Evolutionary conservation across 1,284 basidiomycete genomes (phyloP), one percentile per base, ranked within the genome.

Genomic region (Melanopsichium pennsylvanicum): DNA sequence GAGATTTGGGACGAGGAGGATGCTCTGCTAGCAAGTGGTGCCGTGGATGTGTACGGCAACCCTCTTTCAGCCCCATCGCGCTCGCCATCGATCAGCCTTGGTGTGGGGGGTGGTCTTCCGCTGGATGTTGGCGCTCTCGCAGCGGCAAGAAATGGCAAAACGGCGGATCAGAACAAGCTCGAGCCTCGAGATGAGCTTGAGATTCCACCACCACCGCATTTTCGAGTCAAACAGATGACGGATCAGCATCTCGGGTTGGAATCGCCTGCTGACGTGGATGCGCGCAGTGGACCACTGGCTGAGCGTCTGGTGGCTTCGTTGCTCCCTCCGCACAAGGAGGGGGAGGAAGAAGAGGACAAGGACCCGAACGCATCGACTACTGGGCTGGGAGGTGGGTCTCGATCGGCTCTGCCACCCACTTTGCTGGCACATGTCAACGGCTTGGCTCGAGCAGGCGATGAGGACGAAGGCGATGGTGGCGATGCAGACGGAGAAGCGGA

Each of bases 1-100:
- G 90, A 94, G 47, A 84, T 71, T 2, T 97, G 94, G 93, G 92
- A 93, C 63, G 92, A 95, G 67, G 89, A 93, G 78, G 94, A 97
- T 80, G 85, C 84, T 6, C 32, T 67, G 46, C 10, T 63, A 1
- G 85, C 85, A 3, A 72, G 47, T 33, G 62, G 62, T 7, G 42
- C 62, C 6, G 47, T 66, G 12, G 68, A 70, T 37, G 51, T 45
- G 16, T 70, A 55, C 19, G 62, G 62, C 12, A 61, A 52, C n/a
- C 50, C 68, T 5, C 32, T 67, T 15, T n/a, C 56, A 6, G 41
- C 39, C 25, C 32, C 42, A 6, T 57, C 52, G 22, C 51, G 64
- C 27, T 55, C 54, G 26, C 55, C 63, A 0, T 60, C 70, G 23
- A 43, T 60, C 49, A 62, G 57, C 34, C 31, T 68, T 2, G 58